These are phyloP conservation scores for Pulveroboletus sp. DNA, from an alignment of 768 basidiomycete species.

Conservation along the genomic window DNA sequence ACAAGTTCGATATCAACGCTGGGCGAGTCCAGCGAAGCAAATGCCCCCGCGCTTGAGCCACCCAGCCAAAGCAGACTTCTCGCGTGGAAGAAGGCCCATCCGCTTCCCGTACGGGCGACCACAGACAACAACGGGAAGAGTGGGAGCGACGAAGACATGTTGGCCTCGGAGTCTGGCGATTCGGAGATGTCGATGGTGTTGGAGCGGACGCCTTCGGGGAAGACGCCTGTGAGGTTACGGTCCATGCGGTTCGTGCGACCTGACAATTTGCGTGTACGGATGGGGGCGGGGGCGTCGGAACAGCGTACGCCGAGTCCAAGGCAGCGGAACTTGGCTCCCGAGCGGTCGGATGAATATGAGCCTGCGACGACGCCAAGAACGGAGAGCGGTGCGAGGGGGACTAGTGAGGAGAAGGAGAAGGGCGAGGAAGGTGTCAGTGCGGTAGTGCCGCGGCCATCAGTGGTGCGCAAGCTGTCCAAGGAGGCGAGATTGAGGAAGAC, in stretches of 20 bases:
- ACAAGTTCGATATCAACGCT: constrained; percentile 30
- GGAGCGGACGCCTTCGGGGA: constrained; percentile 30
- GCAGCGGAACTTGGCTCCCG: constrained; percentile 45
- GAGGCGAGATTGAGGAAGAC: constrained; percentile 41
- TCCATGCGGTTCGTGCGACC: constrained; percentile 50
- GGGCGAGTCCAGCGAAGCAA: constrained; percentile 22
- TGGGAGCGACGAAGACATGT: neutral
- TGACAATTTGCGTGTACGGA: constrained; percentile 41
- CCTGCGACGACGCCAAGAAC: constrained; percentile 53
- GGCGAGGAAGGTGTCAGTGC: neutral
- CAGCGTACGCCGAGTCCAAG: constrained; percentile 42
- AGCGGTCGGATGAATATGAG: constrained; percentile 52
- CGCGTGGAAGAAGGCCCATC: constrained; percentile 37
- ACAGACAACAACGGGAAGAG: neutral
- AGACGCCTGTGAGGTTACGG: constrained; percentile 41
- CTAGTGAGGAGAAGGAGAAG: neutral
- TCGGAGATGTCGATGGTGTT: constrained; percentile 38
- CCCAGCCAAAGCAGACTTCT: constrained; percentile 28
- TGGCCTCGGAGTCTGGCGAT: constrained; percentile 26
- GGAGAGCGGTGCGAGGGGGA: constrained; percentile 39
- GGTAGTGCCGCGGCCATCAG: constrained; percentile 21
- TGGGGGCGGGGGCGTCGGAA: constrained; percentile 11
- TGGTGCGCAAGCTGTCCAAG: constrained; percentile 27
- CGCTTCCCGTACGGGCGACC: constrained; percentile 11
- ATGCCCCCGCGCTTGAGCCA: constrained; percentile 19